Evolutionary conservation across 2,329 filamentous ascomycete genomes (phyloP).

Genomic region (Helicocarpus griseus): DNA sequence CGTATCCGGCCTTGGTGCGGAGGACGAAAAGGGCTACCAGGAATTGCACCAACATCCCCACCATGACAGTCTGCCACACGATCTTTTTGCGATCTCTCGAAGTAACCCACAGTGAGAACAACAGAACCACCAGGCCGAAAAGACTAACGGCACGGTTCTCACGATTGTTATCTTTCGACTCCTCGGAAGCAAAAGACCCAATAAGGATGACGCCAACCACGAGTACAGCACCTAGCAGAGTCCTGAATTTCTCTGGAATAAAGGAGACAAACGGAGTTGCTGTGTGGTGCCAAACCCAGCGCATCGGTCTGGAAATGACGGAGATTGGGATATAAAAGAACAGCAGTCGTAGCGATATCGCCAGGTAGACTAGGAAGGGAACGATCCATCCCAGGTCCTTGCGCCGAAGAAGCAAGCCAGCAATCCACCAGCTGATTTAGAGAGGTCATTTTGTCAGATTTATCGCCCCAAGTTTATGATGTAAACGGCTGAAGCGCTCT

Average conservation of each 20-base stretch:
- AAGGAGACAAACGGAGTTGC: constrained; percentile 48
- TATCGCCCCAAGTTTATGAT: neutral
- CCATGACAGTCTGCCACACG: constrained; percentile 69
- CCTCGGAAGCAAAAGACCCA: constrained; percentile 64
- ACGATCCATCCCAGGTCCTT: constrained; percentile 70
- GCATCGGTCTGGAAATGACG: constrained; percentile 56
- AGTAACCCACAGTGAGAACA: constrained; percentile 57
- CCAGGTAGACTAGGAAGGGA: constrained; percentile 72
- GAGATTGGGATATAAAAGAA: constrained; percentile 63
- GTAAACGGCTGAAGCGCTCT: no score
- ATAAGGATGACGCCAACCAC: constrained; percentile 66
- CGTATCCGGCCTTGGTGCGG: constrained; percentile 67
- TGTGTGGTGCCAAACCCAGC: constrained; percentile 57
- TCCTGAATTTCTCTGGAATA: constrained; percentile 58
- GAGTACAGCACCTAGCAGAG: constrained; percentile 51
- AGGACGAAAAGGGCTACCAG: constrained; percentile 82
- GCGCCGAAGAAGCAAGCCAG: constrained; percentile 61
- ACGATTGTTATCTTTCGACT: constrained; percentile 65
- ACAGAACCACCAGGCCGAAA: constrained; percentile 65
- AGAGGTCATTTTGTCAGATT: neutral
- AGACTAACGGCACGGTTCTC: constrained; percentile 71
- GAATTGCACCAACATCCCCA: constrained; percentile 82
- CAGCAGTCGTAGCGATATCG: constrained; percentile 62
- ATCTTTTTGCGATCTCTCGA: constrained; percentile 57
- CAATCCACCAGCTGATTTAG: constrained; percentile 61